Evolutionary conservation across 371 early-diverging fungal genomes (phyloP), one percentile per base, ranked within the genome.

Genomic region (Mortierella polycephala): DNA sequence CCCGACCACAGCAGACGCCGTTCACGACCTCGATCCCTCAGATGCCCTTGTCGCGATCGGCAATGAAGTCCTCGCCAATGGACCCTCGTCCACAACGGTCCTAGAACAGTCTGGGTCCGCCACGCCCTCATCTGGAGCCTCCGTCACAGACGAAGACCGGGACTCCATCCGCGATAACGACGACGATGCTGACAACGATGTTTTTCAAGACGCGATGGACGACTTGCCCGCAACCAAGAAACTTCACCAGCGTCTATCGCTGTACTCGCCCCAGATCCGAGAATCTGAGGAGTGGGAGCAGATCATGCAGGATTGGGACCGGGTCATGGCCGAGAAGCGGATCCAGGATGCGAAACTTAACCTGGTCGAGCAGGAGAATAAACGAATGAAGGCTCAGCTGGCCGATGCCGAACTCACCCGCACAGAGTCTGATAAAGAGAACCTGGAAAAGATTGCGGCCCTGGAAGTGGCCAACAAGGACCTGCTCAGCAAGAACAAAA

Each of bases 271-370:
- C 21, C 69, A 72, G 45, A 58, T 61, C 20, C 69, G 79, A n/a
- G 69, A 72, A 20, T 53, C 73, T 3, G 69, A 72, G n/a, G 79
- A 79, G 42, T 79, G 79, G 79, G 69, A 68, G 41, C 79, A 79
- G 63, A 79, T 79, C 62, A 66, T 79, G 73, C 79, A 79, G 51
- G 79, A 79, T 40, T 79, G 79, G 79, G 79, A 79, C 37, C 79
- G 79, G 0, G 79, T 79, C 60, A 79, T 79, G 79, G 73, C 79
- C 18, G 79, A 79, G 63, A 79, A 79, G 62, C 72, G 79, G 21
- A 79, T 79, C 60, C 73, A 66, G 57, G 79, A 79, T 59, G 79
- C 79, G 3, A 68, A 56, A 54, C 52, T 79, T 7, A 64, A 79
- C 57, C 54, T 79, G 51, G 79, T 79, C 30, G 79, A 79, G 57